Evolutionary conservation across 768 basidiomycete genomes (phyloP).

Genomic region (Boletus sp.): DNA sequence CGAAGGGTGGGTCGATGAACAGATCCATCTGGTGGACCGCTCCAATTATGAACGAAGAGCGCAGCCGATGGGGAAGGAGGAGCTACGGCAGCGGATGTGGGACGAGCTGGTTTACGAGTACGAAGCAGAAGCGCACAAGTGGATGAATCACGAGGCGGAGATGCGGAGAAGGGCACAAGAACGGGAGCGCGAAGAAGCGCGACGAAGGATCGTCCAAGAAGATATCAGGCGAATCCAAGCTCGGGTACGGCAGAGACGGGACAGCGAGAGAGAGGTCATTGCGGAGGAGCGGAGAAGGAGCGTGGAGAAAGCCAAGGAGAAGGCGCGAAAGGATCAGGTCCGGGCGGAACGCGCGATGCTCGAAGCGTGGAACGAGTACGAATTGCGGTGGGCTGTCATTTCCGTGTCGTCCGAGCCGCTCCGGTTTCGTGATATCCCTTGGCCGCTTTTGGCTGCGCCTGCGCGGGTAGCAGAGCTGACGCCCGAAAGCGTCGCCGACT

Average conservation of each 20-base stretch:
- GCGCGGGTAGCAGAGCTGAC: constrained; percentile 48
- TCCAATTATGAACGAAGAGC: constrained; percentile 27
- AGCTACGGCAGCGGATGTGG: constrained; percentile 42
- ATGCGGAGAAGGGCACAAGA: constrained; percentile 43
- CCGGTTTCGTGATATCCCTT: constrained; percentile 64
- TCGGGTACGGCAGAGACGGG: constrained; percentile 48
- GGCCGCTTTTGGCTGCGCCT: constrained; percentile 58
- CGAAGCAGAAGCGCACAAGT: constrained; percentile 49
- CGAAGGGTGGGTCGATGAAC: constrained; percentile 65
- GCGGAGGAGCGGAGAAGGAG: constrained; percentile 46
- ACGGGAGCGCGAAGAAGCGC: constrained; percentile 43
- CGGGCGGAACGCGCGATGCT: constrained; percentile 44
- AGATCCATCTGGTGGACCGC: constrained; percentile 39
- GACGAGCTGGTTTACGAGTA: constrained; percentile 53
- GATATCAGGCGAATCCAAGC: constrained; percentile 55
- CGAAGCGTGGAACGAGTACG: constrained; percentile 64
- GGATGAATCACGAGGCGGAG: constrained; percentile 53
- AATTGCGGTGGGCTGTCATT: constrained; percentile 61
- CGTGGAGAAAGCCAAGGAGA: constrained; percentile 37
- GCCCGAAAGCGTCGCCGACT: constrained; percentile 50
- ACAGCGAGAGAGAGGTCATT: constrained; percentile 46
- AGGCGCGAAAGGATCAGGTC: constrained; percentile 42
- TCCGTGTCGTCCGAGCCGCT: constrained; percentile 45
- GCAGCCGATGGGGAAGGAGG: constrained; percentile 28
- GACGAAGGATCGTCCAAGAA: constrained; percentile 48